These are phyloP conservation scores for Naganishia vaughanmartiniae DNA, from an alignment of 768 basidiomycete species.

Conservation along the genomic window DNA sequence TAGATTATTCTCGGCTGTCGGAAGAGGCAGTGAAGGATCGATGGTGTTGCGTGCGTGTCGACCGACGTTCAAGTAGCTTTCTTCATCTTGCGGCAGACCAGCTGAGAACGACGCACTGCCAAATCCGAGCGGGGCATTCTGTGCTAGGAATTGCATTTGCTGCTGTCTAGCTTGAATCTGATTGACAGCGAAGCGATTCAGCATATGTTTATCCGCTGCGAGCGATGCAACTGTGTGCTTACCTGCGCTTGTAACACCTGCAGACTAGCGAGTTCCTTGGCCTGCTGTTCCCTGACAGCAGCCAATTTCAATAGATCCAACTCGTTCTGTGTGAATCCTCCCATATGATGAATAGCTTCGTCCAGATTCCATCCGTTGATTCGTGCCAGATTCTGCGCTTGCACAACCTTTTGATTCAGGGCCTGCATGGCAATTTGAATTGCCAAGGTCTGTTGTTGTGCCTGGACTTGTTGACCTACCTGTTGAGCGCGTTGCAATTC, in stretches of 20 bases:
- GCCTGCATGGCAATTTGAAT: slow-evolving; percentile 28
- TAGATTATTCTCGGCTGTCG: slow-evolving; percentile 12
- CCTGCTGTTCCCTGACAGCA: slow-evolving; percentile 25
- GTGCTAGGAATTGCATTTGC: slow-evolving; percentile 23
- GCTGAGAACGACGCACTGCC: background rate
- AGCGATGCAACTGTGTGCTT: background rate
- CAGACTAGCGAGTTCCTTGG: slow-evolving; percentile 18
- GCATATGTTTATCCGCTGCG: background rate
- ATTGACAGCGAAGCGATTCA: background rate
- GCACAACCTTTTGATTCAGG: slow-evolving; percentile 27
- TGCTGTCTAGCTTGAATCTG: slow-evolving; percentile 24
- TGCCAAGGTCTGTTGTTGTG: slow-evolving; percentile 13
- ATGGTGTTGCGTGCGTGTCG: background rate
- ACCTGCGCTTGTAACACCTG: slow-evolving; percentile 17
- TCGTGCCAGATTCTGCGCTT: slow-evolving; percentile 28
- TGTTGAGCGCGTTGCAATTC: background rate
- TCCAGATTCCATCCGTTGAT: slow-evolving; percentile 27
- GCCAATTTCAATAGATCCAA: slow-evolving; percentile 24
- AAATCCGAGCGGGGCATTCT: slow-evolving; percentile 5
- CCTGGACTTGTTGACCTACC: slow-evolving; percentile 4
- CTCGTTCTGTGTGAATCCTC: slow-evolving; percentile 30
- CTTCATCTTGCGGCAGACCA: background rate
- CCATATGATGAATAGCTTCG: slow-evolving; percentile 24
- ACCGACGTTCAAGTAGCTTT: background rate
- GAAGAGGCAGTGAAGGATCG: slow-evolving; percentile 10